A percentile compares a stretch with the other conserved stretches of the same genome.
phyloP scores from a whole-genome alignment of 768 basidiomycete genomes.

The Lentinula sp. region DNA sequence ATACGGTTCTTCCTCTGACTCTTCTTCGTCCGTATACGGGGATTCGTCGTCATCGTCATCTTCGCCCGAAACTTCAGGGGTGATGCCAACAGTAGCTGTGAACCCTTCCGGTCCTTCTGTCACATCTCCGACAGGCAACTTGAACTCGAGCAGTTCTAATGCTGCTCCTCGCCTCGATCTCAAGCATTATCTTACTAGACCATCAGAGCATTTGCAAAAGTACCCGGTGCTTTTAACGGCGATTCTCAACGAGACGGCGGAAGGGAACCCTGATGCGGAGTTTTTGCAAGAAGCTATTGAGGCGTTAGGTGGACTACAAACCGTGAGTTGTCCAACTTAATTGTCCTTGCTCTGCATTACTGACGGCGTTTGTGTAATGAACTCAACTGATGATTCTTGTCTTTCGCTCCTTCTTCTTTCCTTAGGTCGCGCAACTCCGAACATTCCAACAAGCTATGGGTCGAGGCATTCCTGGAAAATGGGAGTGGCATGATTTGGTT shows the following conservation, averaged over 20 bases:
- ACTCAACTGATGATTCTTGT: not conserved
- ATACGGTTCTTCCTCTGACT: not conserved
- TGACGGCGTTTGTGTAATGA: no score
- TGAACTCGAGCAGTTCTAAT: not conserved
- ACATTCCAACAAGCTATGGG: conserved; percentile 92
- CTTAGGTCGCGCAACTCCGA: conserved; percentile 54
- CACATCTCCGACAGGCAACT: not conserved
- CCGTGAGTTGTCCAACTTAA: not conserved
- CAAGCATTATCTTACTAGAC: conserved; percentile 74
- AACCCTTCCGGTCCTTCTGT: not conserved
- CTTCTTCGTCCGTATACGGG: not conserved
- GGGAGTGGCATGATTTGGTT: conserved; percentile 91
- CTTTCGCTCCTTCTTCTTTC: not conserved
- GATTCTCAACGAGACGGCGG: conserved; percentile 75
- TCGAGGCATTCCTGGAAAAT: conserved; percentile 69
- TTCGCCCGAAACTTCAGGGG: not conserved
- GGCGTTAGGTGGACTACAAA: conserved; percentile 75
- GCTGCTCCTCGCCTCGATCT: conserved; percentile 44
- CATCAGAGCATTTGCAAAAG: conserved; percentile 76
- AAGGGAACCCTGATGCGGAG: conserved; percentile 70
- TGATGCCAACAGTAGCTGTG: not conserved
- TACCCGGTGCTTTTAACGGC: conserved; percentile 85
- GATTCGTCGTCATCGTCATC: not conserved
- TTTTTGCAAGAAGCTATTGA: conserved; percentile 80
- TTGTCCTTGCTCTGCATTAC: not conserved